Evolutionary conservation across 495 filamentous ascomycete genomes (phyloP).

Genomic region (Aspergillus indologenus): DNA sequence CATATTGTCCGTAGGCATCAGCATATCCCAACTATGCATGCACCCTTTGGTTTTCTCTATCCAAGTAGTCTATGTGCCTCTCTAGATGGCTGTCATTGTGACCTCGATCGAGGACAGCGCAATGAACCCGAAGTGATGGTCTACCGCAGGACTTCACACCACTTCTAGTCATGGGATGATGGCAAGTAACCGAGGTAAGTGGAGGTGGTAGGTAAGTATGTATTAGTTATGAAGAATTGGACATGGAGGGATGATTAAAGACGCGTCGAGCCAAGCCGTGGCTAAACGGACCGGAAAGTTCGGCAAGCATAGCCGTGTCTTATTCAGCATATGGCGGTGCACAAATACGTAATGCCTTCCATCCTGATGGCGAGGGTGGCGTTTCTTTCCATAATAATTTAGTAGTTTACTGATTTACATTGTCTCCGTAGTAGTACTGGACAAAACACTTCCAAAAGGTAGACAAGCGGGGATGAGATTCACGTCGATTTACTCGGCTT

Average conservation of each 20-base stretch:
- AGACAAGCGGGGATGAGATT: no score
- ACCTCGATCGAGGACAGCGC: neutral
- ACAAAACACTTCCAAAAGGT: neutral
- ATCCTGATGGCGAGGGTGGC: neutral
- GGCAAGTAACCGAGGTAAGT: neutral
- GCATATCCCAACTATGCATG: neutral
- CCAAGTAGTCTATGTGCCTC: neutral
- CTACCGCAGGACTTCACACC: neutral
- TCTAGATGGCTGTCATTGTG: neutral
- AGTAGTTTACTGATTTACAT: neutral
- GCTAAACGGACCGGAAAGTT: slow-evolving; percentile 10
- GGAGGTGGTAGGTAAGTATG: no score
- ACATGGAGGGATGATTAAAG: neutral
- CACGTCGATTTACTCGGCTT: no score
- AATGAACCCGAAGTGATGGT: neutral
- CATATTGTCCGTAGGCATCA: slow-evolving; percentile 6
- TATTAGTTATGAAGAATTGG: slow-evolving; percentile 4
- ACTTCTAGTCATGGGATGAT: neutral
- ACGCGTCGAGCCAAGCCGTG: neutral
- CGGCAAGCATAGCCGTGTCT: slow-evolving; percentile 13
- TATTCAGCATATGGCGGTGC: slow-evolving; percentile 11
- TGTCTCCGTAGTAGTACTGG: no score
- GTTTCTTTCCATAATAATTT: neutral
- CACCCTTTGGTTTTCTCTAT: neutral
- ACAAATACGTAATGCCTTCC: slow-evolving; percentile 5